Evolutionary conservation across 208 protist genomes (phyloP), one percentile per base, ranked within the genome.

Genomic region (Trypanosoma melophagium): DNA sequence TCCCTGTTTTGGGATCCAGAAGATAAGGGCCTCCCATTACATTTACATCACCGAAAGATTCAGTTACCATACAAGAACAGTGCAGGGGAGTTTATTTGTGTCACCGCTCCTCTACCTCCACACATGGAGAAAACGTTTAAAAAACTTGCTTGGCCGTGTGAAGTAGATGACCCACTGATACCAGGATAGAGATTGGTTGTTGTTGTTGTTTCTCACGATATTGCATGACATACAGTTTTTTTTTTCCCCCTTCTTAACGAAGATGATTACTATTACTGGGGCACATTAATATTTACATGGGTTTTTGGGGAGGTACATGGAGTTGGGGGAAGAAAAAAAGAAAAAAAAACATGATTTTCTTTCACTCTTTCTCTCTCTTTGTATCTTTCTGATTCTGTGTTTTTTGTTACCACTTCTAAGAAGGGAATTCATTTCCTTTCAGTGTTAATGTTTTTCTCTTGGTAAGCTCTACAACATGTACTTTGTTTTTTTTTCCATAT

Each of bases 111-210:
- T 47, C 71, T 96, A 54, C 93, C 90, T n/a, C 47, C 65, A 22
- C 85, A 97, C 69, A 96, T 97, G 93, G 81, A 92, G 57, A 86
- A 89, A 51, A 92, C 86, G 60, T 97, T 94, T 67, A 80, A 93
- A 66, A 78, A 81, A 22, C 79, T 96, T 50, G 91, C 89, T 35
- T 96, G 91, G 91, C 88, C 88, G 4, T 75, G 69, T 49, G 79
- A 96, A 25, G 91, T 89, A 1, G 87, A 95, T 57, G 91, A 96
- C 66, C 91, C 91, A 3, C 78, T 96, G n/a, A 96, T 96, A 44
- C 90, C 90, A 16, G 90, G 90, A 14, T 96, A 64, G 77, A 22
- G 9, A 22, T 49, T 35, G 1, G 28, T 35, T 35, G n/a, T n/a
- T n/a, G n/a, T n/a, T n/a, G n/a, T 35, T 35, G 28, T 35, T 35